Evolutionary conservation across 2,329 filamentous ascomycete species (phyloP).

Genomic region (Pyrenochaeta sp.): DNA sequence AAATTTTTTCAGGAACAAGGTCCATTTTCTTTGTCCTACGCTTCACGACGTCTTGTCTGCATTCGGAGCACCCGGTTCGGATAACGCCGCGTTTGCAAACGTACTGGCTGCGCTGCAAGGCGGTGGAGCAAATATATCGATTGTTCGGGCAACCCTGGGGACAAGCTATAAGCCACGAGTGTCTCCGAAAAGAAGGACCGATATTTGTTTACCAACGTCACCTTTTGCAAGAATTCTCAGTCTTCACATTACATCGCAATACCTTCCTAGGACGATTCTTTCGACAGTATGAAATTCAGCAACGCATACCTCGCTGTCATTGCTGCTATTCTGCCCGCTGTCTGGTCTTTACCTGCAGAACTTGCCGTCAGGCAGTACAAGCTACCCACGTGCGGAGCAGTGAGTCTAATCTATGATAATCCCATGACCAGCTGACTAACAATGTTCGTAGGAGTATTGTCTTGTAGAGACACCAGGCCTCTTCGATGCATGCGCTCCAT

Average conservation of each 20-base stretch:
- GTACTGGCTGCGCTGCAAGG: background rate
- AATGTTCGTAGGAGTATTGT: constrained; percentile 9
- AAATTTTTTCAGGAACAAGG: too few species aligned
- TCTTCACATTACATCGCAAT: background rate
- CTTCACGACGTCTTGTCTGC: background rate
- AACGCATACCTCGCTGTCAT: constrained; percentile 12
- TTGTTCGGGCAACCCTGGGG: background rate
- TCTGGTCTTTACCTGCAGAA: constrained; percentile 11
- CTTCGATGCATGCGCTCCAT: constrained; percentile 13
- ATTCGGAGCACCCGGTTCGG: constrained; percentile 5
- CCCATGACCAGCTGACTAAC: background rate
- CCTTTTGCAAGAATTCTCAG: background rate
- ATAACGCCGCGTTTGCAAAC: too few species aligned
- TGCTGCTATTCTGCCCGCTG: constrained; percentile 8
- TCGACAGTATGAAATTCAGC: constrained; percentile 16
- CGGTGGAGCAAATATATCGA: constrained; percentile 4
- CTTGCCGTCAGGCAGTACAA: constrained; percentile 3
- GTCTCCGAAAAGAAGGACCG: too few species aligned
- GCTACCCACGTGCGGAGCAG: constrained; percentile 26
- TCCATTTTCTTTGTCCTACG: background rate
- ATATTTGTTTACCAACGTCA: too few species aligned
- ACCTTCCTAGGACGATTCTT: background rate
- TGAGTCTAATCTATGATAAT: background rate
- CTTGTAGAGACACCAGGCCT: constrained; percentile 16
- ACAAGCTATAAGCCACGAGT: background rate